A percentile compares a stretch with the other conserved stretches of the same genome.
These are phyloP conservation scores for Daldinia eschscholtzii DNA, from an alignment of 2,329 filamentous ascomycete genomes.

Conservation along the genomic window DNA sequence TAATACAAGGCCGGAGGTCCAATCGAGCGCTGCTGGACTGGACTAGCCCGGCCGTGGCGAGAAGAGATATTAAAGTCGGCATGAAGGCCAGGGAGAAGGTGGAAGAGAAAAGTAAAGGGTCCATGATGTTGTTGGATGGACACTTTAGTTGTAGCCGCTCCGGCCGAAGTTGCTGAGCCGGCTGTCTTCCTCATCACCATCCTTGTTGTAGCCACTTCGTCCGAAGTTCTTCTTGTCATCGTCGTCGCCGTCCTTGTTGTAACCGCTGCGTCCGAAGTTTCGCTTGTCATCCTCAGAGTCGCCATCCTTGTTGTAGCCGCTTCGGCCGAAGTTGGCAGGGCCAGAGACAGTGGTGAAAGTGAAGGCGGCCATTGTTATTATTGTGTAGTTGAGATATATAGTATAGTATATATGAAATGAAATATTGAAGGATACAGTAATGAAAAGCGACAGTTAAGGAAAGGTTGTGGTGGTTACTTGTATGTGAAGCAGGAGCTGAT, in stretches of 20 bases:
- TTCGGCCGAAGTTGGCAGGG: conserved; percentile 57
- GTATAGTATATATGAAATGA: conserved; percentile 11
- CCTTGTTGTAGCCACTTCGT: conserved; percentile 54
- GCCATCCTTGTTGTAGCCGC: conserved; percentile 59
- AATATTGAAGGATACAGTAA: neutral
- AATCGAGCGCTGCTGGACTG: conserved; percentile 1
- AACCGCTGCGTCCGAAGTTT: conserved; percentile 61
- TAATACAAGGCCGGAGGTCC: conserved; percentile 38
- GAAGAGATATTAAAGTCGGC: conserved; percentile 29
- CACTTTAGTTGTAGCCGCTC: conserved; percentile 49
- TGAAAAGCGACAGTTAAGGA: conserved; percentile 7
- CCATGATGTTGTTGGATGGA: neutral
- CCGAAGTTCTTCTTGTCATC: conserved; percentile 54
- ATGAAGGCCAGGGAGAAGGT: neutral
- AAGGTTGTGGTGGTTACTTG: neutral
- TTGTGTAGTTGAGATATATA: conserved; percentile 19
- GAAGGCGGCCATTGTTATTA: conserved; percentile 56
- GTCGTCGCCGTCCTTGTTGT: conserved; percentile 60
- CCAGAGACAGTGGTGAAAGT: conserved; percentile 51
- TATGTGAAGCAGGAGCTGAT: conserved; percentile 5
- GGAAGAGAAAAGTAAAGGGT: neutral
- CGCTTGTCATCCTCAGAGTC: conserved; percentile 49
- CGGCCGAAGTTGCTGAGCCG: conserved; percentile 46
- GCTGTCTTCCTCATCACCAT: conserved; percentile 46
- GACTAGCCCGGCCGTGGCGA: neutral